Evolutionary conservation across 495 filamentous ascomycete species (phyloP).

Genomic region (Xylaria intraflava): DNA sequence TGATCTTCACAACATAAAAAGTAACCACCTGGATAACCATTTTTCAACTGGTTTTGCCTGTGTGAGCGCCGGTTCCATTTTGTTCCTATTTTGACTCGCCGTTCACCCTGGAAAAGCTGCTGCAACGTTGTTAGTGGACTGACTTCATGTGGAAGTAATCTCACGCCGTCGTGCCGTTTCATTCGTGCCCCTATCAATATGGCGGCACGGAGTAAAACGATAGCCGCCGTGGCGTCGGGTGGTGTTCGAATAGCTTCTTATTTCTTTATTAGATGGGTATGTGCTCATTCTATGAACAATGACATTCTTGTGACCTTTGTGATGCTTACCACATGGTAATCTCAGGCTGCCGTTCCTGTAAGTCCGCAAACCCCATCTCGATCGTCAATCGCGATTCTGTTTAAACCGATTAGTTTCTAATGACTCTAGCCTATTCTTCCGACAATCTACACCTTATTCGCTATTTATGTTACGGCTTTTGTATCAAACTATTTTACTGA

Average conservation of each 20-base stretch:
- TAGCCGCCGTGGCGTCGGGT: conserved; percentile 43
- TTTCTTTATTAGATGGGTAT: conserved; percentile 84
- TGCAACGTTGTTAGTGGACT: too few relatives aligned
- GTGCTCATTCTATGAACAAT: conserved; percentile 8
- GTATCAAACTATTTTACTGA: conserved; percentile 50
- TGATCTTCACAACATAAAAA: neutral
- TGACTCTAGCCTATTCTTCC: conserved; percentile 51
- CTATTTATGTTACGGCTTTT: conserved; percentile 66
- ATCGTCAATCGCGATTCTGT: neutral
- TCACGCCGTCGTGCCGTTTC: neutral
- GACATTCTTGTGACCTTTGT: neutral
- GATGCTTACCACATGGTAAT: neutral
- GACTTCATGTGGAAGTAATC: too few relatives aligned
- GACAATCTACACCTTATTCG: conserved; percentile 61
- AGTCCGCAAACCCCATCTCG: conserved; percentile 14
- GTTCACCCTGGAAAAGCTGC: neutral
- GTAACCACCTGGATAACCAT: neutral
- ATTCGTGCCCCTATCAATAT: neutral
- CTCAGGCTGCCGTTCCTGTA: conserved; percentile 27
- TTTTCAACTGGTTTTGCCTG: neutral
- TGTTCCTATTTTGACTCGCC: too few relatives aligned
- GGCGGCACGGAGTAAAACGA: conserved; percentile 13
- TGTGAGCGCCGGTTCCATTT: too few relatives aligned
- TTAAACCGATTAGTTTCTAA: conserved; percentile 5
- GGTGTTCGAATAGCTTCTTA: conserved; percentile 55